A percentile compares a stretch with the other conserved stretches of the same genome.
Evolutionary conservation across 371 early-diverging fungal genomes (phyloP).

Genomic region (Mortierella sp.): DNA sequence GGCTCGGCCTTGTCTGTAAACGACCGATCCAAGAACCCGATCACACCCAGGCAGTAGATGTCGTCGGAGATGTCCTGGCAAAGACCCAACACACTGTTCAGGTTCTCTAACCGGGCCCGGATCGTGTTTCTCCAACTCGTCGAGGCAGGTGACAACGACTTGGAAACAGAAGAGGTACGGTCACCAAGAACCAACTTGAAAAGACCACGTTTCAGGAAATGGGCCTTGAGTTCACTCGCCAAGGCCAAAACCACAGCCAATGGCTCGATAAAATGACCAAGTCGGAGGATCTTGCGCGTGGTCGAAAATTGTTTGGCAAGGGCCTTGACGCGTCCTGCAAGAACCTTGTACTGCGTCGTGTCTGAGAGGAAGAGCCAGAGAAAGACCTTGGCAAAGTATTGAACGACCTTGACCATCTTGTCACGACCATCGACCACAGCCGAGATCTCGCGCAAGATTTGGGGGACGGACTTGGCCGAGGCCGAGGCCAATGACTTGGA

Average conservation of each 20-base stretch:
- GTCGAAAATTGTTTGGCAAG: slow-evolving; percentile 76
- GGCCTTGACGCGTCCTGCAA: slow-evolving; percentile 55
- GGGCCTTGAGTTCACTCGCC: slow-evolving; percentile 3
- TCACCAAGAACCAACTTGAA: background rate
- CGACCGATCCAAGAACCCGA: slow-evolving; percentile 64
- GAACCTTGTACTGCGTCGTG: slow-evolving; percentile 49
- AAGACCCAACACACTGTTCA: slow-evolving; percentile 60
- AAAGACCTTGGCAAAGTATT: slow-evolving; percentile 78
- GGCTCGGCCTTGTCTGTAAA: slow-evolving; percentile 61
- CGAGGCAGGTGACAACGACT: background rate
- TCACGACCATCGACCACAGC: slow-evolving; percentile 83
- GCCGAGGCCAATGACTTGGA: slow-evolving; percentile 19
- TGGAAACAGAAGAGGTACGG: slow-evolving; percentile 2
- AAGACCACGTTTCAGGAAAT: too few relatives aligned
- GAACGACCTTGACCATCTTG: slow-evolving; percentile 82
- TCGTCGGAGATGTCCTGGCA: slow-evolving; percentile 83
- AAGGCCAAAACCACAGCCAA: slow-evolving; percentile 41
- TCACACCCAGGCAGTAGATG: slow-evolving; percentile 73
- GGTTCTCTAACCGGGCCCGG: slow-evolving; percentile 33
- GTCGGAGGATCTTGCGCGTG: slow-evolving; percentile 78
- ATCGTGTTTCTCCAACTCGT: slow-evolving; percentile 21
- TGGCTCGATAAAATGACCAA: slow-evolving; percentile 74
- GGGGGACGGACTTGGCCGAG: slow-evolving; percentile 26
- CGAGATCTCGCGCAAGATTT: slow-evolving; percentile 63
- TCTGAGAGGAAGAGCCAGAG: slow-evolving; percentile 62